These are phyloP conservation scores for Chaetomiaceae sp. DNA, from an alignment of 2,329 filamentous ascomycete species.

Conservation along the genomic window DNA sequence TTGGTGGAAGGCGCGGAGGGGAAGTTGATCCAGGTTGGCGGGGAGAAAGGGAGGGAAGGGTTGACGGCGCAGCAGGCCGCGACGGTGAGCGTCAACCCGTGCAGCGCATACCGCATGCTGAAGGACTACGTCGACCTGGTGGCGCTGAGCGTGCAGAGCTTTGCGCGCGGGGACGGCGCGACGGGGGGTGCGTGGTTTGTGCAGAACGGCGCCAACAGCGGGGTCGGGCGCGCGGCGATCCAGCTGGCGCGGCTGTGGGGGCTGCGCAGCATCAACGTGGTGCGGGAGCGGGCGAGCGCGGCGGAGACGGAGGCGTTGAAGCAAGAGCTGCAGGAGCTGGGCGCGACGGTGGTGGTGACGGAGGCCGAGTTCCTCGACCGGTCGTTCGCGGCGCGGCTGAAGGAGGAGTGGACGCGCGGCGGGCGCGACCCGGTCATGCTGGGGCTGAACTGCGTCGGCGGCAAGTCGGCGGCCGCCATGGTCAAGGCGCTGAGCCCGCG, in stretches of 20 bases:
- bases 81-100: slow-evolving; percentile 87
- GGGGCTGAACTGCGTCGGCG: slow-evolving; percentile 90
- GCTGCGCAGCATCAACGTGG: slow-evolving; percentile 80
- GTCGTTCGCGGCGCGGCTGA: slow-evolving; percentile 55
- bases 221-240: slow-evolving; percentile 85
- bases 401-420: slow-evolving; percentile 59
- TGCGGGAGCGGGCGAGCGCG: slow-evolving; percentile 62
- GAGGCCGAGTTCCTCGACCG: slow-evolving; percentile 49
- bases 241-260: slow-evolving; percentile 85
- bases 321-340: slow-evolving; percentile 47
- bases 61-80: slow-evolving; percentile 73
- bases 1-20: slow-evolving; percentile 49
- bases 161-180: slow-evolving; percentile 50
- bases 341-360: slow-evolving; percentile 52
- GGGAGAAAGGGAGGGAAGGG: slow-evolving; percentile 51
- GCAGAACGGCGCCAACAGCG: slow-evolving; percentile 93
- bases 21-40: slow-evolving; percentile 57
- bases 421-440: slow-evolving; percentile 68
- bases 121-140: slow-evolving; percentile 61
- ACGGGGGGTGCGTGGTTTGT: slow-evolving; percentile 92
- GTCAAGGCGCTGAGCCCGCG: slow-evolving; percentile 65
- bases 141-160: slow-evolving; percentile 40
- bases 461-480: slow-evolving; percentile 72
- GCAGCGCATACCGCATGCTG: slow-evolving; percentile 90
- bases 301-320: slow-evolving; percentile 57